phyloP scores from a whole-genome alignment of 2,329 filamentous ascomycete genomes.

The Onygena corvina region DNA sequence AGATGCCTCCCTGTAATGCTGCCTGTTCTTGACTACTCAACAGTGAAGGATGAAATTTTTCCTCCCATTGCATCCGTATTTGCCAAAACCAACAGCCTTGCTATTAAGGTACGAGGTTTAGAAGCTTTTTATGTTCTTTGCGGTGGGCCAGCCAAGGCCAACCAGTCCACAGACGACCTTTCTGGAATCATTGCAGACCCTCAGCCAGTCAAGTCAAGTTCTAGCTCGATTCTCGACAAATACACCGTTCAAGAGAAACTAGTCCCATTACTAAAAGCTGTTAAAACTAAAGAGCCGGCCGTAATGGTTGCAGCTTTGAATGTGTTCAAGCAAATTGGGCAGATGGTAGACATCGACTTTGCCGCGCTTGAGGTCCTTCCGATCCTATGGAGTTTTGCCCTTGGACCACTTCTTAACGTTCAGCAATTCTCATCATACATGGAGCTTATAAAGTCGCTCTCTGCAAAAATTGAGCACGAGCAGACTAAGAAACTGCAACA shows the following conservation, averaged over 20 bases:
- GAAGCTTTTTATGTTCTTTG: slow-evolving; percentile 86
- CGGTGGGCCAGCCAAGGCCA: slow-evolving; percentile 50
- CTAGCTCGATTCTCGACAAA: slow-evolving; percentile 77
- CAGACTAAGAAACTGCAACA: slow-evolving; percentile 82
- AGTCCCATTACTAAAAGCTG: slow-evolving; percentile 74
- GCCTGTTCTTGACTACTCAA: slow-evolving; percentile 85
- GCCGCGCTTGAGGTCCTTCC: slow-evolving; percentile 84
- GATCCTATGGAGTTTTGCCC: slow-evolving; percentile 78
- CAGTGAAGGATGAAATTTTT: slow-evolving; percentile 93
- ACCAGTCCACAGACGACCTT: slow-evolving; percentile 53
- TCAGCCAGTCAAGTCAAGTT: slow-evolving; percentile 40
- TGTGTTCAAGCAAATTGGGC: slow-evolving; percentile 72
- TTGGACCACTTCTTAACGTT: slow-evolving; percentile 79
- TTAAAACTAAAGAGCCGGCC: slow-evolving; percentile 95
- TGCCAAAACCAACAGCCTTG: slow-evolving; percentile 80
- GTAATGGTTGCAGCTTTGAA: slow-evolving; percentile 90
- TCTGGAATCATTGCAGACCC: slow-evolving; percentile 48
- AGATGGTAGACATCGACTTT: slow-evolving; percentile 75
- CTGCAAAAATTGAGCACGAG: slow-evolving; percentile 70
- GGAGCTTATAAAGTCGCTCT: slow-evolving; percentile 70
- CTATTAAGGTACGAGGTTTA: slow-evolving; percentile 84
- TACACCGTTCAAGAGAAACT: slow-evolving; percentile 98
- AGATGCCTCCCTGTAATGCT: slow-evolving; percentile 67
- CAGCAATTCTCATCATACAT: slow-evolving; percentile 84
- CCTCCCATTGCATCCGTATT: slow-evolving; percentile 84